Base-by-base conservation (phyloP, 441 rosid genomes). In the Adansonia gregorii region DNA sequence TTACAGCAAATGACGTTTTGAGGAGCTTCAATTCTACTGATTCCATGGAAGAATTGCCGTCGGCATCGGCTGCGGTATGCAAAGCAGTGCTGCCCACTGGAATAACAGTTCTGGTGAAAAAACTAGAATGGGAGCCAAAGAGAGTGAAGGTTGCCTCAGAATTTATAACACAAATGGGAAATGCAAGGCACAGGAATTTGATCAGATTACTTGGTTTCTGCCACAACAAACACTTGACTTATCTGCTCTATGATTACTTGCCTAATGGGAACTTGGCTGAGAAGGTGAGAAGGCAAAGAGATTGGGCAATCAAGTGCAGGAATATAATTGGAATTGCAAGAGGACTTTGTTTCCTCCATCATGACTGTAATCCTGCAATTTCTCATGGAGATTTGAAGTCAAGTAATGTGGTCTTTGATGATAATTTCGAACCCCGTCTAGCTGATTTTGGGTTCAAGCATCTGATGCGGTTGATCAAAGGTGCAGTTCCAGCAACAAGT, bases 381-480 rank as follows among this genome's bases (percentile, higher is more conserved):
- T 93, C 97, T 8, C 99, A 95, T 76, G 97, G 98, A 73, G 97
- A 94, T 84, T 78, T 95, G 87, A 92, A 82, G 86, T 87, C 90
- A 14, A 82, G 82, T 76, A 96, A 87, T 72, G 74, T 96, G 55
- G 76, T 89, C 45, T 90, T 94, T 9, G 92, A 87, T 24, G 93
- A 92, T 77, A 89, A 90, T 70, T 91, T 89, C 92, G 95, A 94
- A 78, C 95, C 94, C 3, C 90, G 81, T 78, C 80, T 96, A 83
- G 88, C 88, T 4, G 97, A 93, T 45, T 92, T 91, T 60, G 97
- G 97, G 52, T 83, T 89, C 84, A 89, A 85, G 63, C 78, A 85
- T 83, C 84, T 93, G 73, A 67, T 64, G 20, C 86, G 85, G 74
- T 83, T 92, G 82, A 79, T 81, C 64, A 81, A 84, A 81, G 84